A percentile compares a stretch with the other conserved stretches of the same genome.
phyloP scores from a whole-genome alignment of 2,329 filamentous ascomycete genomes.

The Verticillium alfalfae region DNA sequence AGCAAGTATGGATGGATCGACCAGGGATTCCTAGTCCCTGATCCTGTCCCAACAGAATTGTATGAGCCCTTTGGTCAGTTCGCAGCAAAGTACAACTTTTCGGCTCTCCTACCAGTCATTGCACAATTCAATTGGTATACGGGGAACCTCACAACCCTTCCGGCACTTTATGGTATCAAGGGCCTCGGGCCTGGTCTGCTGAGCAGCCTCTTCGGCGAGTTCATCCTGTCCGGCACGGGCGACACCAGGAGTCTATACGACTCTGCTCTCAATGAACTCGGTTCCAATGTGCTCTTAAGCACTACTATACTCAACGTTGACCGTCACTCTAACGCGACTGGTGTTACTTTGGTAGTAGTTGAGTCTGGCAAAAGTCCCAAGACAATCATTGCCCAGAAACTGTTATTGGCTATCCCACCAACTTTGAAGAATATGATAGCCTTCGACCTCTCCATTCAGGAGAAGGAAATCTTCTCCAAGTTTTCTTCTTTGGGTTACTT shows the following conservation, averaged over 20 bases:
- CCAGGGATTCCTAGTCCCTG: slow-evolving; percentile 28
- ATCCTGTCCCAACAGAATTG: slow-evolving; percentile 38
- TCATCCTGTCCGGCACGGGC: slow-evolving; percentile 13
- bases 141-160: slow-evolving; percentile 29
- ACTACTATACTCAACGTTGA: slow-evolving; percentile 14
- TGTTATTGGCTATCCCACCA: slow-evolving; percentile 30
- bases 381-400: slow-evolving; percentile 11
- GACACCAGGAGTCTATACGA: slow-evolving; percentile 19
- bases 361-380: slow-evolving; percentile 1
- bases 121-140: slow-evolving; percentile 27
- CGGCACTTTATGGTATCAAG: slow-evolving; percentile 34
- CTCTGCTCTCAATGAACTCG: slow-evolving; percentile 17
- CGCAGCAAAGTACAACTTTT: slow-evolving; percentile 31
- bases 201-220: slow-evolving; percentile 10
- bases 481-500: slow-evolving; percentile 26
- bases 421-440: slow-evolving; percentile 20
- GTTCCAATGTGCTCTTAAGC: slow-evolving; percentile 18
- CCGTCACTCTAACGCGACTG: slow-evolving; percentile 14
- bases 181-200: slow-evolving; percentile 16
- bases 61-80: slow-evolving; percentile 34
- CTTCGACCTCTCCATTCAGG: slow-evolving; percentile 23
- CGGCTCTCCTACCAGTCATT: slow-evolving; percentile 24
- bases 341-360: slow-evolving; percentile 16
- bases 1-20: slow-evolving; percentile 10
- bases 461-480: slow-evolving; percentile 24